Evolutionary conservation across 495 filamentous ascomycete species (phyloP).

Genomic region (Penicillium cinerascens): DNA sequence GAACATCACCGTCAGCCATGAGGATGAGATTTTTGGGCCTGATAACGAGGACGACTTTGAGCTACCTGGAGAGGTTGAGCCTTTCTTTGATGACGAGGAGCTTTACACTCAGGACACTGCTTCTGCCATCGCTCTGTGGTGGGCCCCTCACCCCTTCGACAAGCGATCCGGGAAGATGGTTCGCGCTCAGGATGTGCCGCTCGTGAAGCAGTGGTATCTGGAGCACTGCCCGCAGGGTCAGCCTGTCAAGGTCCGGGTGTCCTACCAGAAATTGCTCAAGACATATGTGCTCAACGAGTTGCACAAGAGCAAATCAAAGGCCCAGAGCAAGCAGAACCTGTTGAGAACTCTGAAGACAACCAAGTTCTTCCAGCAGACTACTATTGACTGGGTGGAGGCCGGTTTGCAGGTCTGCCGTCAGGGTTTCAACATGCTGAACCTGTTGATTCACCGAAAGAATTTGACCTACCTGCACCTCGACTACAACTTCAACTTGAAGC

Average conservation of each 20-base stretch:
- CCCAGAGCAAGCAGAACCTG: constrained; percentile 90
- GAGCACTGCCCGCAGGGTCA: constrained; percentile 91
- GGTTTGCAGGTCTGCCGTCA: constrained; percentile 97
- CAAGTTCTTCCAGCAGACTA: constrained; percentile 99
- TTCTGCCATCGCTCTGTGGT: constrained; percentile 92
- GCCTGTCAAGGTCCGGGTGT: constrained; percentile 97
- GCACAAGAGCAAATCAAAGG: constrained; percentile 91
- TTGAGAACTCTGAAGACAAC: constrained; percentile 87
- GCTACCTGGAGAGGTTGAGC: constrained; percentile 74
- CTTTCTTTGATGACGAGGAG: constrained; percentile 87
- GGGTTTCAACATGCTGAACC: constrained; percentile 98
- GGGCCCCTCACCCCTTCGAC: constrained; percentile 97
- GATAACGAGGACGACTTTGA: constrained; percentile 90
- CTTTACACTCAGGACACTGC: constrained; percentile 87
- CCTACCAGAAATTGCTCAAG: constrained; percentile 97
- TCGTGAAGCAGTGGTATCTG: constrained; percentile 98
- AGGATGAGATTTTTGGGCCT: constrained; percentile 89
- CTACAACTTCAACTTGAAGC: constrained; percentile 99
- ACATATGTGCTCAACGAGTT: constrained; percentile 95
- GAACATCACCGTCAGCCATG: constrained; percentile 88
- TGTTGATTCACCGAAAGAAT: constrained; percentile 98
- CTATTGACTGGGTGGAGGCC: constrained; percentile 99
- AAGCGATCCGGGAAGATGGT: constrained; percentile 97
- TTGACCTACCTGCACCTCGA: constrained; percentile 97
- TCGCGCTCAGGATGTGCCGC: constrained; percentile 90